phyloP scores from a whole-genome alignment of 148 eudicot species.

The Silene latifolia region DNA sequence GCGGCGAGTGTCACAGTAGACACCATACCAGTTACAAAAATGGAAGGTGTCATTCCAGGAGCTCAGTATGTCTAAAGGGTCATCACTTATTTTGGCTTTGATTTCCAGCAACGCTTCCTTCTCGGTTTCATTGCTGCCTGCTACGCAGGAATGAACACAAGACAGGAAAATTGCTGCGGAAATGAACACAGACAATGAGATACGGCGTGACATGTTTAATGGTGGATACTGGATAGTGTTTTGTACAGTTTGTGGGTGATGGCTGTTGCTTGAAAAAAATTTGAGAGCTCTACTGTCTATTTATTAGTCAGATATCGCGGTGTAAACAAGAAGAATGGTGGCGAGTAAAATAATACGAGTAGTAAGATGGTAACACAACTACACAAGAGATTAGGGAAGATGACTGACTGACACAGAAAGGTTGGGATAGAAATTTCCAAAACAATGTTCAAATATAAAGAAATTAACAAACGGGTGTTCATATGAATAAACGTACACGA shows the following conservation, averaged over 20 bases:
- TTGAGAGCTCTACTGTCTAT: no score
- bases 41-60: slow-evolving; percentile 24
- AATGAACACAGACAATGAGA: background rate
- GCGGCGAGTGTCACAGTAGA: background rate
- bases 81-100: slow-evolving; percentile 12
- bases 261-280: no score
- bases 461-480: no score
- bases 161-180: background rate
- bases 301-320: no score
- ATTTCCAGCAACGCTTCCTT: slow-evolving; percentile 8
- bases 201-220: background rate
- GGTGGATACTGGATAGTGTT: background rate
- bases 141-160: background rate
- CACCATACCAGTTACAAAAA: slow-evolving; percentile 20
- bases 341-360: background rate
- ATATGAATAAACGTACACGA: no score
- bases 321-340: background rate
- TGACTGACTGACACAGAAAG: no score
- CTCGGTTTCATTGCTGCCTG: slow-evolving; percentile 8
- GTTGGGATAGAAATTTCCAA: no score
- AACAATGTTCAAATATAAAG: no score
- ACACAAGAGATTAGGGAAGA: no score
- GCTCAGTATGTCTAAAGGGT: slow-evolving; percentile 6
- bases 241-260: no score
- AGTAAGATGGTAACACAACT: background rate